Evolutionary conservation across 352 stramenopile genomes (phyloP).

Genomic region (Pythium dissimile): DNA sequence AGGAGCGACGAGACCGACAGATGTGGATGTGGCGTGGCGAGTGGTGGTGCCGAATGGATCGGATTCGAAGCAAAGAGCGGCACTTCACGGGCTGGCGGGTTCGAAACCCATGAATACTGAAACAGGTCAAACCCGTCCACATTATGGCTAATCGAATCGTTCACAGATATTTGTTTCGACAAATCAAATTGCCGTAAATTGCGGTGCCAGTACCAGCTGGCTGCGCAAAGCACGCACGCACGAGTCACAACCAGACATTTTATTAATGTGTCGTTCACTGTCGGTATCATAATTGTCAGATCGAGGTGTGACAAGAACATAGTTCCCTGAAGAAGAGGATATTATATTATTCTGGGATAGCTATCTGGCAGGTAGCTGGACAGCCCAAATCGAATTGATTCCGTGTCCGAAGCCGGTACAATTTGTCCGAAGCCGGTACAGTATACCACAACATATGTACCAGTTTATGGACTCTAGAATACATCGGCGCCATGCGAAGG

Average conservation of each 20-base stretch:
- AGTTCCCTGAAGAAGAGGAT: background rate
- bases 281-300: background rate
- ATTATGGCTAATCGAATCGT: conserved; percentile 4
- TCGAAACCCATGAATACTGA: too few species aligned
- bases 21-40: conserved; percentile 3
- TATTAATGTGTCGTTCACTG: background rate
- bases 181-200: conserved; percentile 2
- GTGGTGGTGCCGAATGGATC: conserved; percentile 15
- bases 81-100: too few species aligned
- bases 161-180: background rate
- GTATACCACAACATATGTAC: background rate
- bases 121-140: conserved; percentile 2
- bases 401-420: background rate
- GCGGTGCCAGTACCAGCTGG: conserved; percentile 12
- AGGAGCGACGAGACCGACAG: conserved; percentile 1
- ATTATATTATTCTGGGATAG: background rate
- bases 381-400: background rate
- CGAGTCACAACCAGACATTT: conserved; percentile 2
- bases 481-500: too few species aligned
- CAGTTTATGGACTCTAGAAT: too few species aligned
- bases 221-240: background rate
- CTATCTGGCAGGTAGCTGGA: background rate
- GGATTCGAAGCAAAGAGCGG: background rate
- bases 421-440: background rate
- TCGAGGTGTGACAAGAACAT: background rate